phyloP scores from a whole-genome alignment of 345 rosid genomes.

The Salix arbutifolia region DNA sequence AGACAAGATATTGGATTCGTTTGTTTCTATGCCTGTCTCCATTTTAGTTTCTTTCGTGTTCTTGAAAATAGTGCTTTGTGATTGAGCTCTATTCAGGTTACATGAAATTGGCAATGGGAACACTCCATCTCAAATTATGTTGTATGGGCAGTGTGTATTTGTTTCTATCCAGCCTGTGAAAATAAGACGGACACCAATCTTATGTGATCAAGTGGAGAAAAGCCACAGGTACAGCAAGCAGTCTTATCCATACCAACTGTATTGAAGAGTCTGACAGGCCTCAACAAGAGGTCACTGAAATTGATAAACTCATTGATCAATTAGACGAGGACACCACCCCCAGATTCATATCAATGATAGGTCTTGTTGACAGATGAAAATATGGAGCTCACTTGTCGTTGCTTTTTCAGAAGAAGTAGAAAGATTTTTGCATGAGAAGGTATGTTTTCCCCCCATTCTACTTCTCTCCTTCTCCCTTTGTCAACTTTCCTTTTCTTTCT shows the following conservation, averaged over 20 bases:
- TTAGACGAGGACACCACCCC: slow-evolving; percentile 45
- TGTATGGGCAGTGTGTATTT: slow-evolving; percentile 64
- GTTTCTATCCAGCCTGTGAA: slow-evolving; percentile 70
- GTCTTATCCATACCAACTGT: slow-evolving; percentile 13
- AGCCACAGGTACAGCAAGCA: slow-evolving; percentile 26
- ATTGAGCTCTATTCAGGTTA: slow-evolving; percentile 41
- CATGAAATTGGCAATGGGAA: slow-evolving; percentile 51
- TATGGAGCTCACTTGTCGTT: slow-evolving; percentile 51
- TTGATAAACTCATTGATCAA: slow-evolving; percentile 40
- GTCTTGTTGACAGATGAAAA: slow-evolving; percentile 62
- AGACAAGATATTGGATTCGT: slow-evolving; percentile 67
- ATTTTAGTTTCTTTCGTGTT: slow-evolving; percentile 1
- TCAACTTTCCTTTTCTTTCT: background rate
- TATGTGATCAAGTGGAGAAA: slow-evolving; percentile 80
- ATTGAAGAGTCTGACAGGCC: slow-evolving; percentile 31
- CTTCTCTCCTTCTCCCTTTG: background rate
- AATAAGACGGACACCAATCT: slow-evolving; percentile 54
- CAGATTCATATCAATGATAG: slow-evolving; percentile 50
- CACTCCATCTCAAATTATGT: slow-evolving; percentile 31
- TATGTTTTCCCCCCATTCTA: slow-evolving; percentile 11
- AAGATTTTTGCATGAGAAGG: slow-evolving; percentile 65
- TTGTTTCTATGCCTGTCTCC: slow-evolving; percentile 8
- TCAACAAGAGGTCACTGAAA: slow-evolving; percentile 42
- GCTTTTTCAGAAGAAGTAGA: slow-evolving; percentile 71
- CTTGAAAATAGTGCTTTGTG: slow-evolving; percentile 3